Evolutionary conservation across 192 early-diverging fungal genomes (phyloP), one percentile per base, ranked within the genome.

Genomic region (Coemansia sp.): DNA sequence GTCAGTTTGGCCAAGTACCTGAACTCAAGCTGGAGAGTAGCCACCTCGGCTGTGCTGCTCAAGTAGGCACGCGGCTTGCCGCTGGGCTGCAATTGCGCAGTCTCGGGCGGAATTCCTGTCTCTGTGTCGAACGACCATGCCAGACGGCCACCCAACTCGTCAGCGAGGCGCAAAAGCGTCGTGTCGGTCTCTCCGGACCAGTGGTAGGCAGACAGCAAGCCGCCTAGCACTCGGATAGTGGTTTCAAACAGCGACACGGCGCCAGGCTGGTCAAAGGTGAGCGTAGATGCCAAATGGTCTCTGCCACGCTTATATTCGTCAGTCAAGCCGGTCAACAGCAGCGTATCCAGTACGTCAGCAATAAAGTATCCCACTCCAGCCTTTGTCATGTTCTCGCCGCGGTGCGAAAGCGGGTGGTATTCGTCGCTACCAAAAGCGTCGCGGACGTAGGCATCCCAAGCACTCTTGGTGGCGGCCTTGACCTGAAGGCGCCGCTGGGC

Each of bases 401-500:
- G 45, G 39, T 85, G 85, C 3, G 89, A 85, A 10, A 94, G 60
- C 4, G 95, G 94, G 37, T 84, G 82, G 53, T 95, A 89, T 73
- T 96, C 93, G 63, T 97, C 95, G 33, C 68, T 74, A n/a, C 93
- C 93, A 82, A 90, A 94, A 0, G 91, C 91, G 64, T 92, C 87
- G 16, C 73, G 72, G n/a, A 73, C 64, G 57, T 97, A 97, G 0
- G 89, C 90, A 9, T 83, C 75, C 93, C 92, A 95, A n/a, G 90
- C 84, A 59, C 91, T 75, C 36, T 87, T 83, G 56, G 94, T 91
- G 3, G 93, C 91, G 1, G 67, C 77, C 20, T 82, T 82, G 11
- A 95, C 90, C 23, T 66, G 67, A 9, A 84, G 24, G 35, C 85
- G 85, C 34, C 90, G 85, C 26, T 76, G 48, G 1, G 70, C 70